Percentiles rank a stretch among this genome's conserved stretches.
phyloP scores from a whole-genome alignment of 495 filamentous ascomycete species.

The Aspergillus leporis region DNA sequence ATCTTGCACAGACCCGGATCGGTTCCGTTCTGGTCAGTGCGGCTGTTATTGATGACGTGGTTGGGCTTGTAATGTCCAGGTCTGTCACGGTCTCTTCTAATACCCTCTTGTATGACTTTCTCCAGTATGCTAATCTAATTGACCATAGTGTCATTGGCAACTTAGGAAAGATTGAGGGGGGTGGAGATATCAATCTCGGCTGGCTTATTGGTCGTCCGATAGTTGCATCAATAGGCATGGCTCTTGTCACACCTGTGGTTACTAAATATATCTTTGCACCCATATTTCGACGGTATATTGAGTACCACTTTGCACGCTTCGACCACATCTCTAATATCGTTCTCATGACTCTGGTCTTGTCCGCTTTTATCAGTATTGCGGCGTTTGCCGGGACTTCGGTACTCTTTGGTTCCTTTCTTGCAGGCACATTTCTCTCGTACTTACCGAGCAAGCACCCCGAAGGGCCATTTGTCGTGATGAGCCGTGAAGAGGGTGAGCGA shows the following conservation, averaged over 20 bases:
- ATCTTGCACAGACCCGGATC: slow-evolving; percentile 33
- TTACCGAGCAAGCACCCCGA: slow-evolving; percentile 35
- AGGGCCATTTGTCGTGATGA: slow-evolving; percentile 36
- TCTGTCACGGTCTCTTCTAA: slow-evolving; percentile 1
- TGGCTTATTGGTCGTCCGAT: slow-evolving; percentile 55
- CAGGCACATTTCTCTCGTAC: slow-evolving; percentile 58
- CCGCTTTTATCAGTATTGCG: slow-evolving; percentile 52
- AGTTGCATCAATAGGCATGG: slow-evolving; percentile 57
- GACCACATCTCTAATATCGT: slow-evolving; percentile 37
- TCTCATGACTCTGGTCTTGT: slow-evolving; percentile 42
- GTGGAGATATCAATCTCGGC: slow-evolving; percentile 32
- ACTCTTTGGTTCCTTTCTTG: slow-evolving; percentile 67
- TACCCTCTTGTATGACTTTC: too few species aligned
- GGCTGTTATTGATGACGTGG: slow-evolving; percentile 79
- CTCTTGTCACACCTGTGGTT: slow-evolving; percentile 42
- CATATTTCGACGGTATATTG: slow-evolving; percentile 33
- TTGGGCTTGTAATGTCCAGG: slow-evolving; percentile 74
- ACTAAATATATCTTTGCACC: slow-evolving; percentile 51
- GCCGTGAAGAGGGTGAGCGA: slow-evolving; percentile 38
- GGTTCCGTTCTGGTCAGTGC: slow-evolving; percentile 51
- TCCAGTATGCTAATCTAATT: too few species aligned
- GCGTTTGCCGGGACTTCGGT: slow-evolving; percentile 63
- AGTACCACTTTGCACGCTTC: slow-evolving; percentile 33
- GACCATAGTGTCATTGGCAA: too few species aligned
- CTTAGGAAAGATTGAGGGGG: too few species aligned